Percentiles rank a stretch among this genome's conserved stretches.
phyloP scores from a whole-genome alignment of 148 eudicot genomes.

The Persicaria maculosa region DNA sequence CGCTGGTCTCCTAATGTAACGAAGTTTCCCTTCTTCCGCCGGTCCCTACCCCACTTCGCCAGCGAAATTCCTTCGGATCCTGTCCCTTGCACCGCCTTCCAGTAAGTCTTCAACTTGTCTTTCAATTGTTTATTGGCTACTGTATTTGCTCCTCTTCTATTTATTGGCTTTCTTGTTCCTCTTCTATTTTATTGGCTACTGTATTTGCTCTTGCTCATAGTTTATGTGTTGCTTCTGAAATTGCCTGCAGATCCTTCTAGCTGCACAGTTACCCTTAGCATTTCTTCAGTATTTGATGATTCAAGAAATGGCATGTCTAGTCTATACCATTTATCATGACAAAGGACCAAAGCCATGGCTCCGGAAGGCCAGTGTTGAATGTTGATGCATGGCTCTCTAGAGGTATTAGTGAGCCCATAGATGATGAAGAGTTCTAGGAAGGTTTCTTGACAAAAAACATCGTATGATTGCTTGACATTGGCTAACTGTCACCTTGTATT shows the following conservation, averaged over 20 bases:
- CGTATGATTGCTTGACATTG: too few relatives aligned
- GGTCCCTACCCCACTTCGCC: too few relatives aligned
- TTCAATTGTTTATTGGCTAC: too few relatives aligned
- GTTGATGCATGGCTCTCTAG: constrained; percentile 78
- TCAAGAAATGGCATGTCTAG: constrained; percentile 57
- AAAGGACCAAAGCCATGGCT: constrained; percentile 97
- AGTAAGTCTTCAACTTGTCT: too few relatives aligned
- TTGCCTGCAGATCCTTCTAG: constrained; percentile 63
- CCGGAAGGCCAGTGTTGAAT: constrained; percentile 76
- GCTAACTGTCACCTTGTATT: too few relatives aligned
- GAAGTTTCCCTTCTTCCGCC: too few relatives aligned
- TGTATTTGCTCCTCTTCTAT: not conserved
- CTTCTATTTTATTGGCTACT: not conserved
- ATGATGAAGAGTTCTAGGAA: constrained; percentile 18
- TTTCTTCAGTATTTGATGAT: constrained; percentile 61
- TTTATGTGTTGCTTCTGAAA: not conserved
- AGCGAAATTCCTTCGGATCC: too few relatives aligned
- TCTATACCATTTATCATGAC: constrained; percentile 86
- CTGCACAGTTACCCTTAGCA: constrained; percentile 54
- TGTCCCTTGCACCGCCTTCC: too few relatives aligned
- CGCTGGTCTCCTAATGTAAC: too few relatives aligned
- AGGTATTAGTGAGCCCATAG: constrained; percentile 80
- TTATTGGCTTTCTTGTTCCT: not conserved
- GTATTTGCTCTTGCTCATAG: not conserved
- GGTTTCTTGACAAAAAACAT: too few relatives aligned